These are phyloP conservation scores for Trichoderma reesei DNA, from an alignment of 495 filamentous ascomycete species.

Conservation along the genomic window DNA sequence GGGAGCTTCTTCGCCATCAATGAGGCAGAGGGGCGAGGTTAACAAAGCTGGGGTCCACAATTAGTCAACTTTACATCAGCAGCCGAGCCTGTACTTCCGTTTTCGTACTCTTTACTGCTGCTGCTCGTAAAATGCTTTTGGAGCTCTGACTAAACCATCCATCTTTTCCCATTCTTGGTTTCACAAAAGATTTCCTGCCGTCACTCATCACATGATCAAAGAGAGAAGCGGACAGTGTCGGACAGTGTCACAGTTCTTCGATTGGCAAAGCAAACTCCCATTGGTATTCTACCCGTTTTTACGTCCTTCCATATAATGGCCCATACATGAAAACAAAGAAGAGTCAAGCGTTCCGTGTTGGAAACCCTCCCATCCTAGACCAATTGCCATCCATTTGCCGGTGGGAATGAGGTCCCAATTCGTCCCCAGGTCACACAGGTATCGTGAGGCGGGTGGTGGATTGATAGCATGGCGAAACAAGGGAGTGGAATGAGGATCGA, in stretches of 20 bases:
- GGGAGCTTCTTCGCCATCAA: background rate
- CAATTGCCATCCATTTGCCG: too few relatives aligned
- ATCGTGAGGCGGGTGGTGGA: background rate
- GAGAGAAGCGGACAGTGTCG: background rate
- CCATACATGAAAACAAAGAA: slow-evolving; percentile 7
- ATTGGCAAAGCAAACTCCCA: background rate
- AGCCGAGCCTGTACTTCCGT: background rate
- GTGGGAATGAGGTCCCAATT: background rate
- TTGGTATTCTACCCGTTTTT: slow-evolving; percentile 4
- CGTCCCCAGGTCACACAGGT: background rate
- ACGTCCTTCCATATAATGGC: background rate
- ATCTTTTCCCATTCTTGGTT: background rate
- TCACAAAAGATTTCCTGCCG: background rate
- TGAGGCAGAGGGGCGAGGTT: background rate
- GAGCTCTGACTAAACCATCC: background rate
- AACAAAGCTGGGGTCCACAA: background rate
- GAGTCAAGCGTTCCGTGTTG: background rate
- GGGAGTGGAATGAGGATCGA: background rate
- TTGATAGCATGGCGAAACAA: background rate
- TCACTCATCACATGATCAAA: background rate
- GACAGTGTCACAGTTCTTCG: background rate
- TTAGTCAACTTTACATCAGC: slow-evolving; percentile 14
- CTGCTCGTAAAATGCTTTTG: background rate
- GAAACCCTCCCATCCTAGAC: background rate
- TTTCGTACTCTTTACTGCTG: background rate